phyloP scores from a whole-genome alignment of 495 filamentous ascomycete species.

The Podospora conica region DNA sequence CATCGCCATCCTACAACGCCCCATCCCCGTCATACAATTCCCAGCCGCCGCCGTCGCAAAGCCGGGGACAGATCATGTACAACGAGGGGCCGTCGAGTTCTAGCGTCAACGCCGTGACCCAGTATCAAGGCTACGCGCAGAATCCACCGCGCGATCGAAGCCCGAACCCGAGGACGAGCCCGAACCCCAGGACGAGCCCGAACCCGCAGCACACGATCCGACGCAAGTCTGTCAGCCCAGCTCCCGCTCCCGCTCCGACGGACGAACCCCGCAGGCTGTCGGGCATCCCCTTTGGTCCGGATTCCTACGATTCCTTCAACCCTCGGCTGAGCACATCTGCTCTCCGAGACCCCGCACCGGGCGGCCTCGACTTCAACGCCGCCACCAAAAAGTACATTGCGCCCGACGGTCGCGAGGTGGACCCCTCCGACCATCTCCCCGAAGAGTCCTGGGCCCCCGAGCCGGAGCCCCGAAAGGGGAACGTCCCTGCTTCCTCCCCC shows the following conservation, averaged over 20 bases:
- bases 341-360: slow-evolving; percentile 20
- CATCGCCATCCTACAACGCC: slow-evolving; percentile 18
- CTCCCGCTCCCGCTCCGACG: slow-evolving; percentile 56
- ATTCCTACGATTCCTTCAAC: slow-evolving; percentile 76
- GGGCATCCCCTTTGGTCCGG: slow-evolving; percentile 77
- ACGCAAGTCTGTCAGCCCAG: slow-evolving; percentile 65
- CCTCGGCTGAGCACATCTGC: slow-evolving; percentile 41
- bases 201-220: slow-evolving; percentile 46
- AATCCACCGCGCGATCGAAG: slow-evolving; percentile 37
- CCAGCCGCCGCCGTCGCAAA: slow-evolving; percentile 12
- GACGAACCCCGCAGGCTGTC: slow-evolving; percentile 47
- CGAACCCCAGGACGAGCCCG: slow-evolving; percentile 14
- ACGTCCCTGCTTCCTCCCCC: slow-evolving; percentile 36
- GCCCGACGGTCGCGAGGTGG: slow-evolving; percentile 78
- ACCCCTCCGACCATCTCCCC: slow-evolving; percentile 89
- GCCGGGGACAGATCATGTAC: slow-evolving; percentile 33
- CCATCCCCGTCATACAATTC: background rate
- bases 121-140: slow-evolving; percentile 52
- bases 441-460: slow-evolving; percentile 90
- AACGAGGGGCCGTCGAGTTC: slow-evolving; percentile 34
- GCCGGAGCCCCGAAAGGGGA: slow-evolving; percentile 67
- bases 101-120: slow-evolving; percentile 27
- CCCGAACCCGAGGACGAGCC: slow-evolving; percentile 10
- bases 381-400: slow-evolving; percentile 63
- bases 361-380: slow-evolving; percentile 36